Conservation (phyloP, 148 eudicot genomes). For the Chenopodium quinoa region DNA sequence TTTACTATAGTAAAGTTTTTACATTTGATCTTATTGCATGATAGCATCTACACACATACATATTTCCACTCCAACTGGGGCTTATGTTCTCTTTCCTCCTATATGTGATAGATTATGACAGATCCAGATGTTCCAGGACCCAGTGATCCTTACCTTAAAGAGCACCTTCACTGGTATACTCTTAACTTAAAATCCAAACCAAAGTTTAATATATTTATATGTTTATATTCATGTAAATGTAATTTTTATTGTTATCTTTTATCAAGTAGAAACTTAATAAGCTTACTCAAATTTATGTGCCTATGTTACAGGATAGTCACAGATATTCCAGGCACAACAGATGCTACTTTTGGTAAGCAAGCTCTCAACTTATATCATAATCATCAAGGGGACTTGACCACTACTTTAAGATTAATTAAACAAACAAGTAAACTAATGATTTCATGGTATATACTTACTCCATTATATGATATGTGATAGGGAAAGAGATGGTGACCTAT, state of each 20-base stretch:
- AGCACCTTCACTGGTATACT: slow-evolving; percentile 89
- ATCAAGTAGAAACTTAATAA: neutral
- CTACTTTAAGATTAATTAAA: neutral
- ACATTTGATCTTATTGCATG: neutral
- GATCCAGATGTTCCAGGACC: slow-evolving; percentile 99
- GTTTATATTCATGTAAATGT: too few species aligned
- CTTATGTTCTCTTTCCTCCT: neutral
- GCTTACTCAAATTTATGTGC: neutral
- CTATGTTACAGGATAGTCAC: slow-evolving; percentile 68
- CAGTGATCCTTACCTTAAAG: slow-evolving; percentile 90
- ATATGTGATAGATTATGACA: slow-evolving; percentile 38
- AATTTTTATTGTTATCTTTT: too few species aligned
- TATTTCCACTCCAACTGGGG: neutral
- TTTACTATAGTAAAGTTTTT: neutral
- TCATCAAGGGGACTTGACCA: neutral
- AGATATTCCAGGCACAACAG: slow-evolving; percentile 90
- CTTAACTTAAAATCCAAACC: neutral
- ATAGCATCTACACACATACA: neutral
- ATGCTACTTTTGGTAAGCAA: slow-evolving; percentile 69
- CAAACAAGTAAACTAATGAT: neutral
- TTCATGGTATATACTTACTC: neutral
- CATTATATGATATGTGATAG: slow-evolving; percentile 25
- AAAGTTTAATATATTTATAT: neutral
- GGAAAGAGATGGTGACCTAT: slow-evolving; percentile 72
- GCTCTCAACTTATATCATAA: neutral